These are phyloP conservation scores for Phaseolus coccineus DNA, from an alignment of 331 rosid genomes.

Conservation along the genomic window DNA sequence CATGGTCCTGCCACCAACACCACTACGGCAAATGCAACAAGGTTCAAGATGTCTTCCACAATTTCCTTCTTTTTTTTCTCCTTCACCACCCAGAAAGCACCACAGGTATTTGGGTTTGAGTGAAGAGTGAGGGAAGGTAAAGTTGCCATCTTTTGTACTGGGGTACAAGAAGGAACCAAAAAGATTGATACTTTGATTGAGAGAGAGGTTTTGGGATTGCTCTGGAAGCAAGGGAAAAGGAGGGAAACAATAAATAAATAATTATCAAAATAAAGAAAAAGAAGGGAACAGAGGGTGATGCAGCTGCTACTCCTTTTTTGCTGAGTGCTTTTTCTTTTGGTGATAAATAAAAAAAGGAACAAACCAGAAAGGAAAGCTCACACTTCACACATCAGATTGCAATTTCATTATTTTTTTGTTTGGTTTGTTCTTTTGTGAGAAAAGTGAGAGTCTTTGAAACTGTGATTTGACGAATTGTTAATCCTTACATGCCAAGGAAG, in stretches of 20 bases:
- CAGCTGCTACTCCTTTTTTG: slow-evolving; percentile 21
- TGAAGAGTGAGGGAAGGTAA: slow-evolving; percentile 52
- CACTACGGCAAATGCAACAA: slow-evolving; percentile 31
- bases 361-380: background rate
- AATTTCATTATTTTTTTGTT: background rate
- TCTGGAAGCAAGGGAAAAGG: slow-evolving; percentile 54
- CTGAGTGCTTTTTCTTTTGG: slow-evolving; percentile 27
- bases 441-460: slow-evolving; percentile 44
- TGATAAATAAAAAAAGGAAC: background rate
- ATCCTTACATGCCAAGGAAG: slow-evolving; percentile 41
- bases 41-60: slow-evolving; percentile 19
- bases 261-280: background rate
- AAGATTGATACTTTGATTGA: slow-evolving; percentile 75
- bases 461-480: slow-evolving; percentile 26
- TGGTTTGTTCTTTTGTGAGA: background rate
- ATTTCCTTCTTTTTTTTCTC: slow-evolving; percentile 22
- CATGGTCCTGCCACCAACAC: slow-evolving; percentile 51
- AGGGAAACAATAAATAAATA: slow-evolving; percentile 43
- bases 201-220: slow-evolving; percentile 69
- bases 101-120: slow-evolving; percentile 37
- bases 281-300: slow-evolving; percentile 12
- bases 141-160: slow-evolving; percentile 47
- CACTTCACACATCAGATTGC: slow-evolving; percentile 28
- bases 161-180: slow-evolving; percentile 41
- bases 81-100: slow-evolving; percentile 31